Conservation (phyloP, 352 stramenopile genomes). For the Blastocystis sp. region DNA sequence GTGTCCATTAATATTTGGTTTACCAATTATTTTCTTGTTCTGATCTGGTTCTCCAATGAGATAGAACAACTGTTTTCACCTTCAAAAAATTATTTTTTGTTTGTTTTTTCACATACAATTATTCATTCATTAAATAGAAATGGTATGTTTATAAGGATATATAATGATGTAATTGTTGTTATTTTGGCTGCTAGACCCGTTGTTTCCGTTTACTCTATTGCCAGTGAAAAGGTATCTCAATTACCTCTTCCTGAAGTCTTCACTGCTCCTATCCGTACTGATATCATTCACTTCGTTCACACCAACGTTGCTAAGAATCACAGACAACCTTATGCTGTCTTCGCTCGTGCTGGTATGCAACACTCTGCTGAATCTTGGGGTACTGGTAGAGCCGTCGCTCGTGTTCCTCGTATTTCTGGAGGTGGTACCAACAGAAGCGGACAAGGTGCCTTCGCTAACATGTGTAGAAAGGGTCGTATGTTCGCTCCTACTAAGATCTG, state of each 20-base stretch:
- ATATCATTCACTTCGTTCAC: constrained; percentile 97
- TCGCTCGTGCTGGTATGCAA: constrained; percentile 71
- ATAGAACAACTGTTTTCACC: too few species aligned
- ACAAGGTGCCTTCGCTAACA: constrained; percentile 96
- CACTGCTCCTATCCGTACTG: constrained; percentile 84
- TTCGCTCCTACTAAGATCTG: constrained; percentile 95
- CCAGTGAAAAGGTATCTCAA: constrained; percentile 60
- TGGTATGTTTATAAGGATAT: too few species aligned
- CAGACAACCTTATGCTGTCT: constrained; percentile 90
- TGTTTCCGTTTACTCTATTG: constrained; percentile 73
- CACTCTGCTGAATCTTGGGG: constrained; percentile 91
- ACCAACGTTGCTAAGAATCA: constrained; percentile 99
- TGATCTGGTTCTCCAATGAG: too few species aligned
- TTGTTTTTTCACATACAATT: too few species aligned
- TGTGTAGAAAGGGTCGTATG: constrained; percentile 89
- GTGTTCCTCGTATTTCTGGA: constrained; percentile 93
- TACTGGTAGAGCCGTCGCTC: constrained; percentile 87
- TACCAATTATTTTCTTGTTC: too few species aligned
- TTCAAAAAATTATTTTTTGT: too few species aligned
- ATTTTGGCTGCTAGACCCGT: constrained; percentile 72
- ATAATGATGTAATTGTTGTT: too few species aligned
- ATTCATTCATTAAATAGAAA: too few species aligned
- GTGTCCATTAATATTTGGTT: too few species aligned
- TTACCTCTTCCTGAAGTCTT: constrained; percentile 77
- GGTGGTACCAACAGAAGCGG: constrained; percentile 83